Base-by-base conservation (phyloP, 306 rosid species). In the Calophaca sinica region DNA sequence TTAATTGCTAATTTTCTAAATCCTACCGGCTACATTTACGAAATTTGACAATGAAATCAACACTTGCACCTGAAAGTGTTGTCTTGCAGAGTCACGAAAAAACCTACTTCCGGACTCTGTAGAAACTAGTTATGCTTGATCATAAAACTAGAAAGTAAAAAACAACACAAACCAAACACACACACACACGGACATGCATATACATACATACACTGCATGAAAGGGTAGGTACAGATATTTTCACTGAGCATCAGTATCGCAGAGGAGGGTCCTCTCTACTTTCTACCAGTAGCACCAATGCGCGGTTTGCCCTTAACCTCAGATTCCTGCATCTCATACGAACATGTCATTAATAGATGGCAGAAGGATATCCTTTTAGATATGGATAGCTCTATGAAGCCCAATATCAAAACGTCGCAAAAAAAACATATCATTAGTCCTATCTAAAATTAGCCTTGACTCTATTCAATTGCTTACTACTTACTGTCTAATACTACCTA, bases 301-400 rank as follows among this genome's bases (percentile, higher is more conserved):
- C 90, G 90, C 2, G 90, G 90, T 78, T 84, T 87, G 49, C 88
- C 86, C 76, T 87, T 87, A 41, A 87, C 88, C 71, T 87, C 90
- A 10, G 84, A 58, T 32, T 87, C 90, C 90, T 87, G 86, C 13
- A 31, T 53, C 53, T 66, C 62, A 74, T 15, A 44, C 31, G 64
- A 72, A 60, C 72, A 50, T 61, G 20, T 62, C 57, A 75, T n/a
- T n/a, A n/a, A 52, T 63, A 75, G 15, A 64, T 74, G 44, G 36
- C 58, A 59, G 63, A 62, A 9, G 29, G n/a, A 63, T 6, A n/a
- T 54, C 67, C 36, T 28, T 79, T 41, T 6, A 39, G 12, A 45
- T 5, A 20, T 2, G 48, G 13, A 55, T 32, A 42, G 26, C 26
- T 1, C 26, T 20, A 20, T 20, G 26, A 20, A 20, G 26, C 5